Base-by-base conservation (phyloP, 331 rosid species). In the Rhamnella rubrinervis region DNA sequence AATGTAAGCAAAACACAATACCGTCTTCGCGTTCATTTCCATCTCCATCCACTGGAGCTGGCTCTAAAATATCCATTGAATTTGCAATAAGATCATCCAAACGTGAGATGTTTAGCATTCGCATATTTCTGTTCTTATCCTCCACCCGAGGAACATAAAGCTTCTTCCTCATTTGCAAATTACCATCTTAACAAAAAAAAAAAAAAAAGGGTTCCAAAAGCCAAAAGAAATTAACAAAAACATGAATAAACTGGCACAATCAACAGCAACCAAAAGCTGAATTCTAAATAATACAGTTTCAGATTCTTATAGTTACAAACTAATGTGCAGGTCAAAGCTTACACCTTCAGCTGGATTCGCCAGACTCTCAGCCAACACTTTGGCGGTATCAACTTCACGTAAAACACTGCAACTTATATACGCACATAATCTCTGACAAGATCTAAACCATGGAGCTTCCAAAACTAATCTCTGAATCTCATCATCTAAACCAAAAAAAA, bases 21-120 rank as follows among this genome's bases (percentile, higher is more conserved):
- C 98, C 98, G 81, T 95, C 91, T 89, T 91, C 89, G 7, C 98
- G 90, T 76, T 86, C 80, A 65, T 87, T 86, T 80, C 97, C 97
- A 58, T 75, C 86, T 72, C 77, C 75, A 85, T 89, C 93, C 71
- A 83, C 78, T 0, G 89, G 82, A 75, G 81, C 82, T 28, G 98
- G 98, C 79, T 95, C 98, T 63, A 95, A 80, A 72, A 95, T 91
- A 67, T 95, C 68, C 98, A 91, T 95, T 4, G 98, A 95, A 74
- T 95, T 95, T 9, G 89, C 89, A 63, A 89, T 55, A 55, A 95
- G 95, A 81, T 91, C 97, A 74, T 89, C 91, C 15, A 91, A 71
- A 51, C 87, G 56, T 13, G 88, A 84, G 39, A 95, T 86, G 71
- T 85, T 75, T 66, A 95, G 86, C 98, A 95, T 89, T 58, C 84